Base-by-base conservation (phyloP, 331 rosid species). In the Malus hybrid region DNA sequence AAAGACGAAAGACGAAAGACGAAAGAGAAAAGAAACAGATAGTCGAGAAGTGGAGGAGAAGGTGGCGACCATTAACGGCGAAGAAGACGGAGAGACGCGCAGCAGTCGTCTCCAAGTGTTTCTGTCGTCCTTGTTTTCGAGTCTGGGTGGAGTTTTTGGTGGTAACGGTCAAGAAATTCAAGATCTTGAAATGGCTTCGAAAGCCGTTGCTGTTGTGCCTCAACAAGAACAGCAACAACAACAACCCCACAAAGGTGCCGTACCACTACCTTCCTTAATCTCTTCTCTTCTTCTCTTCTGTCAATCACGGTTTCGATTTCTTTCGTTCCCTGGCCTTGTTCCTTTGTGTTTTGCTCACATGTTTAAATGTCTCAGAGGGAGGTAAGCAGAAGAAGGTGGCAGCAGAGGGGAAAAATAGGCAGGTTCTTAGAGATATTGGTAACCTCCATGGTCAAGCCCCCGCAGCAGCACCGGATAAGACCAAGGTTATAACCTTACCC, bases 381-480 rank as follows among this genome's bases (percentile, higher is more conserved):
- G 85, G 66, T 9, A 89, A 81, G 83, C 86, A 76, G 65, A 93
- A 89, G 85, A 83, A 76, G 44, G 75, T 70, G 31, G 84, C 72
- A 2, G 87, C 6, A 19, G 96, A 88, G 64, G 96, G 88, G 73
- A 87, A 89, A 78, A 89, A 80, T 4, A 87, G 98, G 78, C 77
- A 90, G 36, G 96, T 80, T 13, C 95, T 93, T 6, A 73, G 83
- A 79, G 98, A 93, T 69, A 93, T 93, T 63, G 93, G 97, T 22
- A 93, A 93, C 84, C 77, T 87, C 50, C 50, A 44, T 44, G 50
- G 15, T 5, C 50, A 44, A 44, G 16, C 16, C 50, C 50, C 50
- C 50, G 50, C 50, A 44, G 85, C 75, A 0, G 75, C 78, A 4
- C 73, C 63, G 70, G 90, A 85, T 79, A 88, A 89, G 85, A 87